These are phyloP conservation scores for Ceratobasidium sp. DNA, from an alignment of 1,284 basidiomycete genomes.

Conservation along the genomic window DNA sequence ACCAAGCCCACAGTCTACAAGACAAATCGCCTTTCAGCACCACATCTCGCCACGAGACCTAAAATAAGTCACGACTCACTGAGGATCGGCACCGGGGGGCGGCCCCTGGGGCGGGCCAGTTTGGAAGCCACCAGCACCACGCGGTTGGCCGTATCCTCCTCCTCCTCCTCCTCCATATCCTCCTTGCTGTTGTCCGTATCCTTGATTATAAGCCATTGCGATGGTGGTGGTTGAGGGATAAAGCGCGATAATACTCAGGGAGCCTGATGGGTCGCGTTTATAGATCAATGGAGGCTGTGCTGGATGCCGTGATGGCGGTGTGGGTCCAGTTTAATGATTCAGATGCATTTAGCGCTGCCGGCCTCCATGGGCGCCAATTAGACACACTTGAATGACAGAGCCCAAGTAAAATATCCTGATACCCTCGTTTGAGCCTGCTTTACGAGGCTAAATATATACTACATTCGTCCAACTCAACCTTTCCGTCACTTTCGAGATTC, in stretches of 20 bases:
- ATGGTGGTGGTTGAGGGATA: constrained; percentile 27
- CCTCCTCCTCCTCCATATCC: constrained; percentile 25
- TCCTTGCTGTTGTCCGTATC: constrained; percentile 18
- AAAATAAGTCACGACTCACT: constrained; percentile 21
- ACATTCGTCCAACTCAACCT: too few relatives aligned
- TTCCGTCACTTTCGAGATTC: too few relatives aligned
- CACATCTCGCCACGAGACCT: constrained; percentile 9
- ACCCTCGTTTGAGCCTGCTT: too few relatives aligned
- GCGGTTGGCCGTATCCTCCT: constrained; percentile 31
- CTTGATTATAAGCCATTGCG: constrained; percentile 45
- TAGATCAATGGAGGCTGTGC: constrained; percentile 2
- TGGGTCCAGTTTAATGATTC: too few relatives aligned
- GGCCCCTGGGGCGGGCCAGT: constrained; percentile 39
- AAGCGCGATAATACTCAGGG: not conserved
- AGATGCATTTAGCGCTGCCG: too few relatives aligned
- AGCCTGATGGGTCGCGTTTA: not conserved
- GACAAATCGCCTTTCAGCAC: not conserved
- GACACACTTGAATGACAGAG: not conserved
- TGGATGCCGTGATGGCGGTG: constrained; percentile 11
- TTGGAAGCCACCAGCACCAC: constrained; percentile 39
- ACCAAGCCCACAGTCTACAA: constrained; percentile 47
- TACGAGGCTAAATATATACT: too few relatives aligned
- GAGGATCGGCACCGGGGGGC: constrained; percentile 50
- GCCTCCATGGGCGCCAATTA: too few relatives aligned
- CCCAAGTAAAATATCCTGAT: not conserved